Evolutionary conservation across 1,139 yeast genomes (phyloP).

Genomic region (Candida gigantensis): DNA sequence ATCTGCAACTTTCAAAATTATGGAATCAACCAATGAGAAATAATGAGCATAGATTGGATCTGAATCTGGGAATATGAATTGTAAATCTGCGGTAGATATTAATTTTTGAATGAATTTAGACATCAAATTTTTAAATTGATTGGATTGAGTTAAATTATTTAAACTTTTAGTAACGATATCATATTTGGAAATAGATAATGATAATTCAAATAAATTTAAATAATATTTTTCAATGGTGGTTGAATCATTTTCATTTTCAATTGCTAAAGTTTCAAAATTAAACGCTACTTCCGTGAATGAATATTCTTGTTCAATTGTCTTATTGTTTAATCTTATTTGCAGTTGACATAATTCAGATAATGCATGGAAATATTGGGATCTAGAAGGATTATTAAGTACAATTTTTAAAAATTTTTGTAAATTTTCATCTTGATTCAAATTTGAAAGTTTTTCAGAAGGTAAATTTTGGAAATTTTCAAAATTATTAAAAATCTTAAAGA

Average conservation of each 20-base stretch:
- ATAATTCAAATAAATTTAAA: conserved; percentile 32
- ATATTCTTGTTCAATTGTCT: conserved; percentile 14
- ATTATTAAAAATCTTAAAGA: conserved; percentile 24
- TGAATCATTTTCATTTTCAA: conserved; percentile 20
- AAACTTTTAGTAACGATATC: conserved; percentile 28
- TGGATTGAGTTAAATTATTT: conserved; percentile 20
- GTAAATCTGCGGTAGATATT: conserved; percentile 22
- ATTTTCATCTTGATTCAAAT: conserved; percentile 17
- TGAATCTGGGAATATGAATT: conserved; percentile 22
- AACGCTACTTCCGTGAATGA: conserved; percentile 29
- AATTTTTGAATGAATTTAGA: conserved; percentile 28
- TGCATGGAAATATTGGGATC: conserved; percentile 37
- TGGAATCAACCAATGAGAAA: conserved; percentile 38
- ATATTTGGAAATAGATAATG: conserved; percentile 28
- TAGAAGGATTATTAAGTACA: conserved; percentile 15
- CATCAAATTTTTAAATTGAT: conserved; percentile 18
- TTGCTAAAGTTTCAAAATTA: conserved; percentile 35
- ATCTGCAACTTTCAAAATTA: conserved; percentile 42
- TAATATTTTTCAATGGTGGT: conserved; percentile 20
- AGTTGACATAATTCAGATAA: conserved; percentile 32
- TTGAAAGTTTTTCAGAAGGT: conserved; percentile 2
- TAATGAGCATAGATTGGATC: conserved; percentile 26
- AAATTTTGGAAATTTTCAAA: conserved; percentile 18
- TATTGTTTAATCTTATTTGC: conserved; percentile 15
- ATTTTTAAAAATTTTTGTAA: conserved; percentile 23